phyloP scores from a whole-genome alignment of 768 basidiomycete species.

The Pulveroboletus sp. region DNA sequence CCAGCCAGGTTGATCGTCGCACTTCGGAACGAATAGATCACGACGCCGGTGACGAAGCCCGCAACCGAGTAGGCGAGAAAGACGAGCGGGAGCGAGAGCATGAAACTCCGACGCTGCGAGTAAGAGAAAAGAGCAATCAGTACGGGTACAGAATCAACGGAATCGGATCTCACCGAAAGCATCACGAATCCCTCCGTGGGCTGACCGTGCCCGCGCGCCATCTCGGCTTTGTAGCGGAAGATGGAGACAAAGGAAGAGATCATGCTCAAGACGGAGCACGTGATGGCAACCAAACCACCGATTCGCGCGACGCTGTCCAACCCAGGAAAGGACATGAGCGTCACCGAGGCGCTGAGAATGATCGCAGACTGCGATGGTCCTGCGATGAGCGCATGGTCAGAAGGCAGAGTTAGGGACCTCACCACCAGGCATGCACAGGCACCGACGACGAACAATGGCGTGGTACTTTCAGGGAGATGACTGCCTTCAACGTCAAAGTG shows the following conservation, averaged over 20 bases:
- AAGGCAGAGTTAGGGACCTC: constrained; percentile 27
- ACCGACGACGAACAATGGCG: constrained; percentile 60
- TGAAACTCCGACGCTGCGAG: constrained; percentile 45
- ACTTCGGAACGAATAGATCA: constrained; percentile 62
- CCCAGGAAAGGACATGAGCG: constrained; percentile 75
- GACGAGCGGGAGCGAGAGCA: constrained; percentile 70
- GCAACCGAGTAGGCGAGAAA: constrained; percentile 69
- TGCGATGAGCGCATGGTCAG: constrained; percentile 3
- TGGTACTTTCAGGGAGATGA: constrained; percentile 41
- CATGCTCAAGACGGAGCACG: constrained; percentile 69
- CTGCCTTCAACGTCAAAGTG: constrained; percentile 57
- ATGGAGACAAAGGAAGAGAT: constrained; percentile 64
- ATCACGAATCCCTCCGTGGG: constrained; percentile 55
- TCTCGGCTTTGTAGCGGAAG: constrained; percentile 64
- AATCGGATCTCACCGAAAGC: constrained; percentile 40
- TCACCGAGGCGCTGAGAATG: constrained; percentile 76
- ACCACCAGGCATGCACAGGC: constrained; percentile 65
- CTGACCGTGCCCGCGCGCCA: constrained; percentile 47
- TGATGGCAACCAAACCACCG: constrained; percentile 62
- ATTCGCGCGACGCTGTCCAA: constrained; percentile 61
- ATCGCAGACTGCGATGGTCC: constrained; percentile 59
- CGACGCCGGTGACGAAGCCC: constrained; percentile 62
- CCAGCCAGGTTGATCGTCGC: constrained; percentile 37
- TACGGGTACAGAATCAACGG: too few species aligned
- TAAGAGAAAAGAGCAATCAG: neutral